Percentiles rank a stretch among this genome's conserved stretches.
phyloP scores from a whole-genome alignment of 108 stramenopile species.

The Cyclotella kingstonii region DNA sequence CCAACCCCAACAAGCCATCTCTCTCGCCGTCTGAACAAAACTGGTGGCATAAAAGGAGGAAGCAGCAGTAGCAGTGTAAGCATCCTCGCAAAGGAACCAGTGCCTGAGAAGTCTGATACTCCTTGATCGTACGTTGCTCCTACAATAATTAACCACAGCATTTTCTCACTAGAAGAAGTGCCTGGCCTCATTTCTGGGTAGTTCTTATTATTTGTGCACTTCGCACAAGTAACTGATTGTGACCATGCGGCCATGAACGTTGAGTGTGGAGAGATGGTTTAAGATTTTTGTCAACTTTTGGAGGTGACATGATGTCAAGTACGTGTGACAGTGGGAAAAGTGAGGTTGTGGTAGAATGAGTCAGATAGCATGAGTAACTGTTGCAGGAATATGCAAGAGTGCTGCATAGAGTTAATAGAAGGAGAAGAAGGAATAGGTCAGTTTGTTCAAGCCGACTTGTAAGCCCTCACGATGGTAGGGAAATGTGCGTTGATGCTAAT shows the following conservation, averaged over 20 bases:
- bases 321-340: conserved; percentile 50
- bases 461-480: conserved; percentile 28
- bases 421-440: no score
- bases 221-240: conserved; percentile 38
- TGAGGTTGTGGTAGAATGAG: conserved; percentile 50
- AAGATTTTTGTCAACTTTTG: conserved; percentile 44
- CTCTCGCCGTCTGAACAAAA: conserved; percentile 62
- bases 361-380: conserved; percentile 57
- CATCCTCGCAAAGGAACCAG: conserved; percentile 54
- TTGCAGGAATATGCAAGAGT: conserved; percentile 43
- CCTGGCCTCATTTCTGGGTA: conserved; percentile 44
- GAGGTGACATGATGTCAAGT: conserved; percentile 47
- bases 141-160: conserved; percentile 41
- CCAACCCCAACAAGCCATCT: conserved; percentile 58
- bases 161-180: conserved; percentile 59
- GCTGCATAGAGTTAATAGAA: conserved; percentile 53
- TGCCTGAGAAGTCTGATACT: conserved; percentile 63
- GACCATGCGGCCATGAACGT: conserved; percentile 47
- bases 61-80: conserved; percentile 54
- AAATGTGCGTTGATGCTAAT: no score
- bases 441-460: background rate
- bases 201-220: conserved; percentile 43
- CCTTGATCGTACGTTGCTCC: conserved; percentile 50
- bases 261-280: conserved; percentile 39
- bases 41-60: conserved; percentile 57